Percentiles rank a stretch among this genome's conserved stretches.
Evolutionary conservation across 192 early-diverging fungal genomes (phyloP).

Genomic region (Dimargaris cristalligena): DNA sequence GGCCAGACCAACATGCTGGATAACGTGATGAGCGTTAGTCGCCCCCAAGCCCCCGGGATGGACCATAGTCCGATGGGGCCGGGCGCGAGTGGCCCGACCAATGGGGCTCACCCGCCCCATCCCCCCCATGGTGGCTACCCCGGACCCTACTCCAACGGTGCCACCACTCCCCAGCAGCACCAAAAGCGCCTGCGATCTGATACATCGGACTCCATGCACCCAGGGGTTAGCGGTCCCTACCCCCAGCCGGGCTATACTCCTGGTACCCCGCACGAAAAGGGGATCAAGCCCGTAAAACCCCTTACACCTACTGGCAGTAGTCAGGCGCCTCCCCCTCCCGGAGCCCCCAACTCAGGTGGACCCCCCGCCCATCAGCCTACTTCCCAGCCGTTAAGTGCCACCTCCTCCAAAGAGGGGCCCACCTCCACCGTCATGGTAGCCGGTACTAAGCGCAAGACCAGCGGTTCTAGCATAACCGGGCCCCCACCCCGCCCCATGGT

Average conservation of each 20-base stretch:
- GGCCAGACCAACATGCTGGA: constrained; percentile 31
- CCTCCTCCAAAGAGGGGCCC: too few species aligned
- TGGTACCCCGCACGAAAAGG: constrained; percentile 26
- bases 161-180: constrained; percentile 1
- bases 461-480: constrained; percentile 25
- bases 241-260: neutral
- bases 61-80: neutral
- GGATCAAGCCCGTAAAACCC: constrained; percentile 19
- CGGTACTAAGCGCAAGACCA: constrained; percentile 20
- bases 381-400: too few species aligned
- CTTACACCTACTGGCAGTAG: constrained; percentile 26
- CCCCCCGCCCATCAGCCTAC: too few species aligned
- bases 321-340: too few species aligned
- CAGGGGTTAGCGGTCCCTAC: neutral
- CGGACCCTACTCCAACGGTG: neutral
- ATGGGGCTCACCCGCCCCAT: constrained; percentile 9
- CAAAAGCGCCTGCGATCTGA: constrained; percentile 3
- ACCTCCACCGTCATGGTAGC: too few species aligned
- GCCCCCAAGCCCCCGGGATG: constrained; percentile 16
- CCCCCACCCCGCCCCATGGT: constrained; percentile 18
- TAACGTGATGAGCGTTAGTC: constrained; percentile 17
- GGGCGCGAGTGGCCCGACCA: constrained; percentile 21
- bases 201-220: constrained; percentile 1
- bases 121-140: neutral
- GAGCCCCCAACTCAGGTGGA: too few species aligned